phyloP scores from a whole-genome alignment of 2,329 filamentous ascomycete genomes.

The Sphaceloma murrayae region DNA sequence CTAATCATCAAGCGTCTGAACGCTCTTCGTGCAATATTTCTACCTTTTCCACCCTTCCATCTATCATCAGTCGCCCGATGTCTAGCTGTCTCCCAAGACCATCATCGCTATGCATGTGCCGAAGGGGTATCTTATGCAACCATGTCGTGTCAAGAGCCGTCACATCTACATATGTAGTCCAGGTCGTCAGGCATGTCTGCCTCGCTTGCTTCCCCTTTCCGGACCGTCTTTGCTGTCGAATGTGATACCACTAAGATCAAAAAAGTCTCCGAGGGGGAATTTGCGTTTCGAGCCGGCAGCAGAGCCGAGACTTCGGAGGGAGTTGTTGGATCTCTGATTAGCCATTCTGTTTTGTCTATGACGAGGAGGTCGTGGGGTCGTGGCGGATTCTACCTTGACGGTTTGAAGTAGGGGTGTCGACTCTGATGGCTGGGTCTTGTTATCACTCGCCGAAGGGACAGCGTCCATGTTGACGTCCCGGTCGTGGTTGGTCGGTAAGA shows the following conservation, averaged over 20 bases:
- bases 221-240: constrained; percentile 48
- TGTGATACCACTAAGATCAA: constrained; percentile 57
- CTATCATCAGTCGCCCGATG: neutral
- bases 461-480: constrained; percentile 45
- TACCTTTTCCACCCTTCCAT: too few species aligned
- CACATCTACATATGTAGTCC: neutral
- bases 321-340: constrained; percentile 10
- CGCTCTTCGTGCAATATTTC: too few species aligned
- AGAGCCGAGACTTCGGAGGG: constrained; percentile 42
- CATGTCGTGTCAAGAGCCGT: constrained; percentile 10
- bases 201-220: constrained; percentile 28
- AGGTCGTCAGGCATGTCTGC: constrained; percentile 26
- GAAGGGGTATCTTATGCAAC: constrained; percentile 2
- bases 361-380: constrained; percentile 25
- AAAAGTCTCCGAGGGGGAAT: constrained; percentile 64
- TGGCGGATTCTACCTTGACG: constrained; percentile 21
- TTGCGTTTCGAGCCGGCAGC: constrained; percentile 64
- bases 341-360: constrained; percentile 1
- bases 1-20: neutral
- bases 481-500: constrained; percentile 44
- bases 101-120: constrained; percentile 10
- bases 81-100: neutral
- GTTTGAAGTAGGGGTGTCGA: constrained; percentile 40
- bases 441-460: constrained; percentile 19
- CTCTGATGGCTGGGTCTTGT: constrained; percentile 18